Percentiles rank a stretch among this genome's conserved stretches.
Conservation (phyloP, 306 rosid genomes). For the Alnus rubra region DNA sequence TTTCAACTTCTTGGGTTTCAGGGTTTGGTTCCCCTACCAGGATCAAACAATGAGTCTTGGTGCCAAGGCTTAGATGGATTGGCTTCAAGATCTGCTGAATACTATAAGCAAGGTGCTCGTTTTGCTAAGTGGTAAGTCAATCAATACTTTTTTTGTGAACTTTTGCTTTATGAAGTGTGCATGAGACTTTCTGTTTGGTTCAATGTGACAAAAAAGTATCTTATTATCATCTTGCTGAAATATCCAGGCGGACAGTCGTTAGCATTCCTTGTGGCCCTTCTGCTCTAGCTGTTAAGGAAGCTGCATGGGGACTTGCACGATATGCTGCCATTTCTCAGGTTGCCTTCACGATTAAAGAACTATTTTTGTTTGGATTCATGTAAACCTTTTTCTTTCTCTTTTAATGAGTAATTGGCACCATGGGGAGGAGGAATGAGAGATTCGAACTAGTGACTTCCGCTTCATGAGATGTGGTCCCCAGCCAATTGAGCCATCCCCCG, state of each 20-base stretch:
- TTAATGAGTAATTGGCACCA: too few relatives aligned
- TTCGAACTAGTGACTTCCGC: too few relatives aligned
- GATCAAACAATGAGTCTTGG: constrained; percentile 97
- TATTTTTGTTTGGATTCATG: constrained; percentile 24
- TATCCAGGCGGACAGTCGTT: constrained; percentile 82
- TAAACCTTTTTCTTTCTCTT: not conserved
- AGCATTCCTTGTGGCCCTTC: constrained; percentile 98
- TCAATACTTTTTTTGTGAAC: constrained; percentile 7
- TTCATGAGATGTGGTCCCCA: too few relatives aligned
- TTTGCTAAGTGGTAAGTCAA: constrained; percentile 87
- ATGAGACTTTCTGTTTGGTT: constrained; percentile 16
- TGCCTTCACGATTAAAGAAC: constrained; percentile 5
- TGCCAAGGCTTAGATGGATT: constrained; percentile 98
- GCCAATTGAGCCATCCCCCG: too few relatives aligned
- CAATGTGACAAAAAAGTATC: not conserved
- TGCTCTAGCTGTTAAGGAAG: constrained; percentile 97
- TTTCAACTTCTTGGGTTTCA: constrained; percentile 28
- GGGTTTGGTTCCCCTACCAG: constrained; percentile 99
- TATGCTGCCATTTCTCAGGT: constrained; percentile 99
- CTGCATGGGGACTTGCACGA: constrained; percentile 99
- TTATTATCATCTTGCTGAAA: constrained; percentile 20
- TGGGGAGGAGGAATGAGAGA: too few relatives aligned
- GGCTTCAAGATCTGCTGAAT: constrained; percentile 97
- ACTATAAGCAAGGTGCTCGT: constrained; percentile 98
- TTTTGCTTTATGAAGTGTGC: not conserved